phyloP scores from a whole-genome alignment of 75 land plant genomes.

The Cupressus sempervirens region DNA sequence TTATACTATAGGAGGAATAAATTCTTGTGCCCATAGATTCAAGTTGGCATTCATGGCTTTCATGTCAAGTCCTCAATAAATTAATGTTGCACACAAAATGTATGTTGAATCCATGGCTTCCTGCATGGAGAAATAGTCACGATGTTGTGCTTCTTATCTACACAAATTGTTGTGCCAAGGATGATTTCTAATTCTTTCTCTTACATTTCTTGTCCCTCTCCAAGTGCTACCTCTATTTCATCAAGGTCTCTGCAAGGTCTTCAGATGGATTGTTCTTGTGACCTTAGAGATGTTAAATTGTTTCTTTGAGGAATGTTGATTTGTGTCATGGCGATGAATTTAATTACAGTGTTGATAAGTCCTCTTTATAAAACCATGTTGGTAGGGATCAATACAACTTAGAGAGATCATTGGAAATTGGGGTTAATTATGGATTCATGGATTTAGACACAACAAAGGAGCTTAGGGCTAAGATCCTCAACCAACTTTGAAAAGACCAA shows the following conservation, averaged over 20 bases:
- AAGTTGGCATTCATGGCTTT: too few relatives aligned
- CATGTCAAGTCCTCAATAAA: too few relatives aligned
- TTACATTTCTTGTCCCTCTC: not conserved
- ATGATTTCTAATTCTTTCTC: not conserved
- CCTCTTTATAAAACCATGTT: not conserved
- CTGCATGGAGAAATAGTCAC: too few relatives aligned
- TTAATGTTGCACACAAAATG: too few relatives aligned
- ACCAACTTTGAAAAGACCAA: not conserved
- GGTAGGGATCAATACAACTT: not conserved
- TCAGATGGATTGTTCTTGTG: not conserved
- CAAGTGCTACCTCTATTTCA: too few relatives aligned
- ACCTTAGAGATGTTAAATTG: not conserved
- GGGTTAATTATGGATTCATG: not conserved
- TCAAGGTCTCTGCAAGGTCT: not conserved
- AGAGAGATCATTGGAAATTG: not conserved
- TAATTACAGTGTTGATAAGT: not conserved
- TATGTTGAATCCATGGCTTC: too few relatives aligned
- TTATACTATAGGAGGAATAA: too few relatives aligned
- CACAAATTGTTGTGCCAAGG: too few relatives aligned
- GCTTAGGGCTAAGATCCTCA: not conserved
- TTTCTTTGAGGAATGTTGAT: not conserved
- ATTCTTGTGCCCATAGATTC: too few relatives aligned
- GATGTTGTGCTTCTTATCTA: too few relatives aligned
- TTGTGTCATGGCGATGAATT: not conserved
- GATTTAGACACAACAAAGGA: not conserved